phyloP scores from a whole-genome alignment of 371 early-diverging fungal species.

The Caulochytrium protostelioides region DNA sequence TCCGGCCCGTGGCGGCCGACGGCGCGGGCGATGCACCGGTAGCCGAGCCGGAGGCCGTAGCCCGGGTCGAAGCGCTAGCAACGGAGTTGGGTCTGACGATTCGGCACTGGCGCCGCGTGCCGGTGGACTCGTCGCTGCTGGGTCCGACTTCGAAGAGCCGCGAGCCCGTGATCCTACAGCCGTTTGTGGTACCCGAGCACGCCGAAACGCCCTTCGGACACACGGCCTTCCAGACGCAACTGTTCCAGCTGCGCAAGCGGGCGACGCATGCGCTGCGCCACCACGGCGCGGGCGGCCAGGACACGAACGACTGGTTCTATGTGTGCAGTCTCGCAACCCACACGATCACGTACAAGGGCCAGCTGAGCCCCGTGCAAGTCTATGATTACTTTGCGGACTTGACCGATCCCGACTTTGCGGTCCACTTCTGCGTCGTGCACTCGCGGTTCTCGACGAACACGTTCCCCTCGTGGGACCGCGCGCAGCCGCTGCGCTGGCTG shows the following conservation, averaged over 20 bases:
- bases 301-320: slow-evolving; percentile 73
- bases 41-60: slow-evolving; percentile 76
- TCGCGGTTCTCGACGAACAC: slow-evolving; percentile 96
- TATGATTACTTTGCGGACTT: slow-evolving; percentile 77
- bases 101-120: slow-evolving; percentile 77
- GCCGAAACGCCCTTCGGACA: slow-evolving; percentile 30
- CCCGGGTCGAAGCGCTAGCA: slow-evolving; percentile 57
- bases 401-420: slow-evolving; percentile 45
- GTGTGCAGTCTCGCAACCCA: slow-evolving; percentile 77
- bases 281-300: slow-evolving; percentile 5
- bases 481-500: slow-evolving; percentile 89
- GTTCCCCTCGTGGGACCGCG: slow-evolving; percentile 93
- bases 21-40: slow-evolving; percentile 49
- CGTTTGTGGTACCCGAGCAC: slow-evolving; percentile 46
- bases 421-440: slow-evolving; percentile 89
- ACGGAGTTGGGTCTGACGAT: slow-evolving; percentile 44
- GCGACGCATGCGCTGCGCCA: slow-evolving; percentile 48
- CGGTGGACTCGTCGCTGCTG: slow-evolving; percentile 58
- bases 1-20: slow-evolving; percentile 43
- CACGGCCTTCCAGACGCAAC: slow-evolving; percentile 55
- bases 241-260: slow-evolving; percentile 74
- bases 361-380: slow-evolving; percentile 79
- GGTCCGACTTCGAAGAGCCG: slow-evolving; percentile 68
- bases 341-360: slow-evolving; percentile 89
- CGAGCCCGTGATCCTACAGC: slow-evolving; percentile 84